Conservation (phyloP, 768 basidiomycete genomes). For the Phlebiopsis flavidoalba region DNA sequence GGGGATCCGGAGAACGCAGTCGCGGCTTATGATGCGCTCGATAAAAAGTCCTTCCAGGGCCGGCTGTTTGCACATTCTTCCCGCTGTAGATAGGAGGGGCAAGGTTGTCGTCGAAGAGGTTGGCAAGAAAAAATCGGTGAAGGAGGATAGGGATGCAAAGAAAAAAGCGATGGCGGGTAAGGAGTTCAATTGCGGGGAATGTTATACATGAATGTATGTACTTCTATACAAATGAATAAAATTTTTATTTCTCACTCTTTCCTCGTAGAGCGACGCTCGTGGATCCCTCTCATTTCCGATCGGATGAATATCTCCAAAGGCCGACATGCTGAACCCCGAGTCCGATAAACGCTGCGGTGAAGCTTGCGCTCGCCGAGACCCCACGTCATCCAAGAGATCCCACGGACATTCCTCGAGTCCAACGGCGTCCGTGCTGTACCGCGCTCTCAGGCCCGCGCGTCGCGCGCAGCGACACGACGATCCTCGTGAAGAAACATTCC, state of each 20-base stretch:
- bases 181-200: constrained; percentile 91
- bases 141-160: constrained; percentile 52
- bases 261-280: constrained; percentile 85
- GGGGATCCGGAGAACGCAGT: constrained; percentile 46
- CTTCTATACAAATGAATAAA: constrained; percentile 18
- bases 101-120: constrained; percentile 39
- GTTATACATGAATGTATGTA: constrained; percentile 95
- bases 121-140: constrained; percentile 48
- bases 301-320: constrained; percentile 83
- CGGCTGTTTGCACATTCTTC: constrained; percentile 86
- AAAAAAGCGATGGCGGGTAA: constrained; percentile 65
- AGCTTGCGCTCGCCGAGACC: constrained; percentile 96
- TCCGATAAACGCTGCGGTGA: constrained; percentile 82
- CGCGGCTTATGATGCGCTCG: constrained; percentile 70
- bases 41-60: constrained; percentile 86
- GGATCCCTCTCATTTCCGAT: constrained; percentile 80
- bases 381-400: constrained; percentile 93
- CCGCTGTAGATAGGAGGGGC: constrained; percentile 66
- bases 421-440: constrained; percentile 63
- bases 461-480: constrained; percentile 66
- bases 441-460: constrained; percentile 41
- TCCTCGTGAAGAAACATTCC: constrained; percentile 98
- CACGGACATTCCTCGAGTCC: constrained; percentile 79
- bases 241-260: constrained; percentile 16
- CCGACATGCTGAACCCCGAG: constrained; percentile 84